phyloP scores from a whole-genome alignment of 2,329 filamentous ascomycete genomes.

The Delphinella strobiligena region DNA sequence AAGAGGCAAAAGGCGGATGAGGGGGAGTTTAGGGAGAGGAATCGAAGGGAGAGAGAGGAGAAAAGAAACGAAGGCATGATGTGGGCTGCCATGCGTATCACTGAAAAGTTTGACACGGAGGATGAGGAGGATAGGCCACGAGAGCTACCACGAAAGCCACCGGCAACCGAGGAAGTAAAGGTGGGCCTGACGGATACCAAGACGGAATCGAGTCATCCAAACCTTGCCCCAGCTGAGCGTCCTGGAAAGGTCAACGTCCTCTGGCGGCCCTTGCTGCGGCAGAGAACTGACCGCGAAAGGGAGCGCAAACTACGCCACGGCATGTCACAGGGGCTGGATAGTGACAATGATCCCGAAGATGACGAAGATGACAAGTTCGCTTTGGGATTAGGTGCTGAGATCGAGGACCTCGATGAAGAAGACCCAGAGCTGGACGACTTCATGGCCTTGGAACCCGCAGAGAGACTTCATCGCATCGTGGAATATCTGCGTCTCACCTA shows the following conservation, averaged over 20 bases:
- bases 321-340: constrained; percentile 24
- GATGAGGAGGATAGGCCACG: constrained; percentile 18
- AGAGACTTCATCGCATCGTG: constrained; percentile 57
- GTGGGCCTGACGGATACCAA: too few relatives aligned
- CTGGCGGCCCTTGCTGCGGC: constrained; percentile 63
- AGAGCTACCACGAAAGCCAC: constrained; percentile 9
- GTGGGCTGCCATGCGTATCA: constrained; percentile 67
- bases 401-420: constrained; percentile 55
- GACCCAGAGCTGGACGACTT: constrained; percentile 74
- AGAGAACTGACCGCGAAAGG: constrained; percentile 57
- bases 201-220: too few relatives aligned
- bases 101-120: constrained; percentile 62
- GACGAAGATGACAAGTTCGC: constrained; percentile 63
- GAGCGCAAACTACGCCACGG: constrained; percentile 54
- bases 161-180: too few relatives aligned
- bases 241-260: constrained; percentile 62
- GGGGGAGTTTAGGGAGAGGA: constrained; percentile 60
- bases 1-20: constrained; percentile 56
- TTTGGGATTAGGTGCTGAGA: constrained; percentile 51
- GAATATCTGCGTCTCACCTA: constrained; percentile 57
- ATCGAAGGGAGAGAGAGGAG: constrained; percentile 58
- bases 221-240: too few relatives aligned
- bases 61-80: constrained; percentile 57
- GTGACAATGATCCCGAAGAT: constrained; percentile 56
- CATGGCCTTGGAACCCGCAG: constrained; percentile 52